Percentiles rank a stretch among this genome's conserved stretches.
phyloP scores from a whole-genome alignment of 2,329 filamentous ascomycete genomes.

The Xylaria sp. region DNA sequence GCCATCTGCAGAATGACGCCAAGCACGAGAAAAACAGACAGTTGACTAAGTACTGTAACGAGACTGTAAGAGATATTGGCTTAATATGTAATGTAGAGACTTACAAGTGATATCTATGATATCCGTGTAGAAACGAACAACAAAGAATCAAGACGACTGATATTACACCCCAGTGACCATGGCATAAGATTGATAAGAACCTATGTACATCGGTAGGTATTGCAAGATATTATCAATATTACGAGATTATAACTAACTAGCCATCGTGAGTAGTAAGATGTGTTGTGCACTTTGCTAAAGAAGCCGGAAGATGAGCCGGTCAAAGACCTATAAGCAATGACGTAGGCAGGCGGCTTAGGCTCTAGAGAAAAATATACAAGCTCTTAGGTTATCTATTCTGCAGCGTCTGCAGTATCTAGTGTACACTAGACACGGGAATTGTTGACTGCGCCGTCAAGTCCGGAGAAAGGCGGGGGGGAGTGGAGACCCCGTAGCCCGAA shows the following conservation, averaged over 20 bases:
- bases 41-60: background rate
- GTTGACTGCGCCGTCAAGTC: background rate
- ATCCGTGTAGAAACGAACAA: too few species aligned
- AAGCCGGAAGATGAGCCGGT: background rate
- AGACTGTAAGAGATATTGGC: too few species aligned
- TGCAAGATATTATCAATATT: background rate
- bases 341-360: background rate
- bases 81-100: too few species aligned
- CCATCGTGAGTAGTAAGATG: too few species aligned
- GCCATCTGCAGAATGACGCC: conserved; percentile 8
- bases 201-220: background rate
- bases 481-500: background rate
- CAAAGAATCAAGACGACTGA: too few species aligned
- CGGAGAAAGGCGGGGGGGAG: background rate
- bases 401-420: too few species aligned
- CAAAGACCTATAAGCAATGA: conserved; percentile 1
- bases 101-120: background rate
- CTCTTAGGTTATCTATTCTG: too few species aligned
- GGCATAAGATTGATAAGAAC: too few species aligned
- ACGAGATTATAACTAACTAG: too few species aligned
- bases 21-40: background rate
- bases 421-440: background rate
- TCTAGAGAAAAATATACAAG: background rate
- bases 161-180: too few species aligned
- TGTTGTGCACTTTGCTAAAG: background rate